Evolutionary conservation across 2,329 filamentous ascomycete genomes (phyloP).

Genomic region (Pseudodiploospora longispora): DNA sequence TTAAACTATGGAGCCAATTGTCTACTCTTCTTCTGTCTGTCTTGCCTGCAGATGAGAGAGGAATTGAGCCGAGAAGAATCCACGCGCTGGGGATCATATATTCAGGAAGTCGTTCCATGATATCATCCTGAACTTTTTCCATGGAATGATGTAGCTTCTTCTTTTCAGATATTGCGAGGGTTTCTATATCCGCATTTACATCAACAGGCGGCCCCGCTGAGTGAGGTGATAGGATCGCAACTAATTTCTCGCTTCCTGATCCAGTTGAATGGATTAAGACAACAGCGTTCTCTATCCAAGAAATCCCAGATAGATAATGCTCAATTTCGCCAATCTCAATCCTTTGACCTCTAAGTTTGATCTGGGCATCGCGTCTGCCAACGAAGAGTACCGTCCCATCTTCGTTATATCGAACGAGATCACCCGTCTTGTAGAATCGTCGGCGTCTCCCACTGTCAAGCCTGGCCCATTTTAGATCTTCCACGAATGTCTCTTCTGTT

Average conservation of each 20-base stretch:
- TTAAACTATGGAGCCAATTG: background rate
- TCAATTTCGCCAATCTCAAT: constrained; percentile 32
- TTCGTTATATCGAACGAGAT: constrained; percentile 30
- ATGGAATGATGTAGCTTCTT: background rate
- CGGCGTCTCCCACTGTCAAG: background rate
- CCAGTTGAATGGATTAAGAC: background rate
- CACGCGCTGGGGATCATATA: background rate
- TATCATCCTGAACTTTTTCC: background rate
- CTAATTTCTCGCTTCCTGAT: background rate
- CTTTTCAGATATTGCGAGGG: background rate
- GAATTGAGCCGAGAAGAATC: background rate
- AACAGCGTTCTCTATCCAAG: background rate
- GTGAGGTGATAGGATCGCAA: background rate
- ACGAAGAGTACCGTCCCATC: constrained; percentile 32
- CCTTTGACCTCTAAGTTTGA: constrained; percentile 47
- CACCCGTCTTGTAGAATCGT: constrained; percentile 34
- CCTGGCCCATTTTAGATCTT: background rate
- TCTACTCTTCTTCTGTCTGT: background rate
- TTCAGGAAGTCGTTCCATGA: background rate
- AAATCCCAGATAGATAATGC: background rate
- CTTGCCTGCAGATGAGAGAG: background rate
- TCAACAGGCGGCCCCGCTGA: background rate
- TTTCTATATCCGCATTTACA: background rate
- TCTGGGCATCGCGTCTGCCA: constrained; percentile 45
- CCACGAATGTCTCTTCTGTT: background rate